Conservation (phyloP, 805 yeast genomes). For the Sugiyamaella lignohabitans region DNA sequence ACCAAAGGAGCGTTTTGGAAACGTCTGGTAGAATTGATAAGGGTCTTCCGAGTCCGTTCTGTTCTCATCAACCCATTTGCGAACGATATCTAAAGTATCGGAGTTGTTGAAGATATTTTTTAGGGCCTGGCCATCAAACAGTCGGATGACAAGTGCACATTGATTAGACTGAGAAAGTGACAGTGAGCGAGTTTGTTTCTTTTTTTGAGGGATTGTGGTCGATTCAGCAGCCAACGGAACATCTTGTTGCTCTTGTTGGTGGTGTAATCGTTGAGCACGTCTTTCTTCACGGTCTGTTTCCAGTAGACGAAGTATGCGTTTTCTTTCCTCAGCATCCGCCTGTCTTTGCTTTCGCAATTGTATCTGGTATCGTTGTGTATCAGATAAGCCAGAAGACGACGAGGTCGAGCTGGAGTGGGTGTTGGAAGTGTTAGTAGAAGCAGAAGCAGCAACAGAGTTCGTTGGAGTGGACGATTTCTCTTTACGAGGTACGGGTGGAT, state of each 20-base stretch:
- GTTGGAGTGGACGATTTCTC: not conserved
- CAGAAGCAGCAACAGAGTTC: not conserved
- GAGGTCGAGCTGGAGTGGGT: not conserved
- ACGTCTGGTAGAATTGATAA: conserved; percentile 44
- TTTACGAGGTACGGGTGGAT: too few relatives aligned
- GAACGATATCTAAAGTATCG: conserved; percentile 48
- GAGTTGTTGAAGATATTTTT: conserved; percentile 43
- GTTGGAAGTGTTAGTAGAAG: conserved; percentile 2
- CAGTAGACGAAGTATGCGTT: conserved; percentile 48
- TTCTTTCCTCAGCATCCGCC: conserved; percentile 41
- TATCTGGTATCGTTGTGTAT: conserved; percentile 11
- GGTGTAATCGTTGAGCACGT: conserved; percentile 20
- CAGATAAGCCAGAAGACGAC: conserved; percentile 1
- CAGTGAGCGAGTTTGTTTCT: conserved; percentile 6
- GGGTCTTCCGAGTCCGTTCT: conserved; percentile 41
- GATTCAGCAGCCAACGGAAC: not conserved
- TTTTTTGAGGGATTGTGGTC: not conserved
- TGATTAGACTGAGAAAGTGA: conserved; percentile 19
- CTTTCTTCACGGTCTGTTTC: conserved; percentile 49
- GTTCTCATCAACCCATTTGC: conserved; percentile 52
- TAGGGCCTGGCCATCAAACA: conserved; percentile 60
- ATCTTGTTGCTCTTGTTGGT: not conserved
- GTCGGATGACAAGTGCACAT: conserved; percentile 50
- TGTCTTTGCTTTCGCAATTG: conserved; percentile 7
- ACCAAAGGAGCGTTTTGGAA: conserved; percentile 57